Conservation (phyloP, 179 eudicot genomes). For the Vitellaria paradoxa region DNA sequence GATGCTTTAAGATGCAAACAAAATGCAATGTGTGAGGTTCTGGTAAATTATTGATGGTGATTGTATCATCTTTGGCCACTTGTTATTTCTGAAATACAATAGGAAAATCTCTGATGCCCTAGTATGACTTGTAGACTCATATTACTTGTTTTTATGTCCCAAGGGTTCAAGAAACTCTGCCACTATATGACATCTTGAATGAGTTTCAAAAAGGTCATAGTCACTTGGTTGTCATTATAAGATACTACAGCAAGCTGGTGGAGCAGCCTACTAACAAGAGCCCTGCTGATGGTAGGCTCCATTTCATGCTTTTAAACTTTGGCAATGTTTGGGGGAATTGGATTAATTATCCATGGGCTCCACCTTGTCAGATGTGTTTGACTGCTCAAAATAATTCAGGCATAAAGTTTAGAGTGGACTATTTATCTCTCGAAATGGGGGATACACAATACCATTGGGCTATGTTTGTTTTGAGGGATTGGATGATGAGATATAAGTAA, state of each 20-base stretch:
- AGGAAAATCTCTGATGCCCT: not conserved
- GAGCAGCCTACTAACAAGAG: constrained; percentile 29
- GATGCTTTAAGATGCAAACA: not conserved
- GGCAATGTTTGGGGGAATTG: not conserved
- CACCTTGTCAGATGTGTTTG: too few species aligned
- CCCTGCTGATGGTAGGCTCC: constrained; percentile 44
- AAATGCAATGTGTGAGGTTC: not conserved
- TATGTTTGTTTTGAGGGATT: too few species aligned
- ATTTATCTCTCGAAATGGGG: too few species aligned
- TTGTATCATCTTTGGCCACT: not conserved
- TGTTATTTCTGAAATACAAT: not conserved
- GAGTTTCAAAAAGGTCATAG: constrained; percentile 99
- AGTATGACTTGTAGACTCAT: not conserved
- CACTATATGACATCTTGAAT: constrained; percentile 90
- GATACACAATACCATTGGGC: too few species aligned
- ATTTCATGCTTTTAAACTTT: constrained; percentile 2
- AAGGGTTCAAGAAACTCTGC: constrained; percentile 83
- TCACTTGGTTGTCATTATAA: constrained; percentile 94
- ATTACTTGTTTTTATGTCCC: constrained; percentile 11
- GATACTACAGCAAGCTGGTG: constrained; percentile 43
- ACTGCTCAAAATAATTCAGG: too few species aligned
- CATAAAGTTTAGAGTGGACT: too few species aligned
- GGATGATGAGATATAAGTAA: too few species aligned
- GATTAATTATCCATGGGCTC: too few species aligned
- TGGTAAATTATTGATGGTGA: not conserved